Base-by-base conservation (phyloP, 345 rosid genomes). In the Cochlearia excelsa region DNA sequence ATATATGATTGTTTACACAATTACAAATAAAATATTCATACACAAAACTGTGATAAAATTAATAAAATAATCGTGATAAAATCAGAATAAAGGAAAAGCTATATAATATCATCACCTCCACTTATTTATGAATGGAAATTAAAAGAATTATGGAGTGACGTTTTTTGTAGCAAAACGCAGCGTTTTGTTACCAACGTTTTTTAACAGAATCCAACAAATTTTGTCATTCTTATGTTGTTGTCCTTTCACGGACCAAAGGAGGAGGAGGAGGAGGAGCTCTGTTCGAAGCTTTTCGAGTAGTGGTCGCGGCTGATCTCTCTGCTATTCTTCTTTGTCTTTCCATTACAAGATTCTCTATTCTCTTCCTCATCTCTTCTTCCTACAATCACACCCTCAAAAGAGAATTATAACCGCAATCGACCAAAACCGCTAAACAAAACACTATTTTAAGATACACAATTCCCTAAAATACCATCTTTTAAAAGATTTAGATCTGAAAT, bases 281-380 rank as follows among this genome's bases (percentile, higher is more conserved):
- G 26, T 37, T 53, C 11, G 80, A 65, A 4, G 61, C 69, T 70
- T 74, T 86, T 67, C 66, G 83, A 60, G 77, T 50, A 40, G 75
- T 54, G 9, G 77, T 41, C 34, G 79, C 77, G 7, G 92, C 89
- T 63, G 86, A 87, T 81, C 91, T 84, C 75, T 85, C 86, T 0
- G 98, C 90, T 30, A 91, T 87, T 73, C 96, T 84, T 70, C 78
- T 82, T 71, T 87, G 96, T 34, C 96, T 81, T 67, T 82, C 81
- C 52, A 85, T 63, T 8, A 38, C 6, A 58, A 82, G 53, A 60
- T 78, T 86, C 75, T 91, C 92, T 80, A 82, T 80, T 70, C 75
- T 84, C 74, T 74, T 84, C 52, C 91, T 61, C 44, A 71, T 75
- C 66, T 87, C 92, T 63, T 91, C 97, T 75, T 90, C 95, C 95